Evolutionary conservation across 208 protist genomes (phyloP).

Genomic region (Trypanosoma avium): DNA sequence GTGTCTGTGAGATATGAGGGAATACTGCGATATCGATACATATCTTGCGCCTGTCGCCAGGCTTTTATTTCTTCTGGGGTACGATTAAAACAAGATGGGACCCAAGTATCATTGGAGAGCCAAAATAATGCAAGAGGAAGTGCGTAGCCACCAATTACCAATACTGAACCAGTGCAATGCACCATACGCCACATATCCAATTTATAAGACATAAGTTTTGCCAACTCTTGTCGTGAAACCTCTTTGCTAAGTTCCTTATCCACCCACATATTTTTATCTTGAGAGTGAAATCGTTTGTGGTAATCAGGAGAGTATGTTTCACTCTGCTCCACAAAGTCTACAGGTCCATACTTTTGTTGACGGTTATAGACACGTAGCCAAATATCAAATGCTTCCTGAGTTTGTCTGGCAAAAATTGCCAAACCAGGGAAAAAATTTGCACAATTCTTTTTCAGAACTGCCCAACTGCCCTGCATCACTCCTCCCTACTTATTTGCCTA

Average conservation of each 20-base stretch:
- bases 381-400: slow-evolving; percentile 53
- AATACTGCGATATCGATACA: slow-evolving; percentile 90
- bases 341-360: slow-evolving; percentile 61
- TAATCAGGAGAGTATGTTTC: slow-evolving; percentile 82
- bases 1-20: slow-evolving; percentile 86
- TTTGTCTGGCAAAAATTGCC: slow-evolving; percentile 55
- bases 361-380: slow-evolving; percentile 87
- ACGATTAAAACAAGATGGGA: slow-evolving; percentile 63
- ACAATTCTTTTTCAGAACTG: slow-evolving; percentile 80
- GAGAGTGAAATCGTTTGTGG: slow-evolving; percentile 83
- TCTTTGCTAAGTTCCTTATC: slow-evolving; percentile 86
- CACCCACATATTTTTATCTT: slow-evolving; percentile 92
- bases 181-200: slow-evolving; percentile 83
- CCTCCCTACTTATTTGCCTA: not conserved
- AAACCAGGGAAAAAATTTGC: slow-evolving; percentile 70
- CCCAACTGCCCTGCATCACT: slow-evolving; percentile 82
- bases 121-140: slow-evolving; percentile 76
- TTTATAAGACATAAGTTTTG: slow-evolving; percentile 83
- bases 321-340: slow-evolving; percentile 75
- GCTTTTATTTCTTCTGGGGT: slow-evolving; percentile 70
- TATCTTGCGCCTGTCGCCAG: slow-evolving; percentile 85
- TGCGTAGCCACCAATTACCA: slow-evolving; percentile 82
- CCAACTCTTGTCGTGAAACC: slow-evolving; percentile 83
- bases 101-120: slow-evolving; percentile 88
- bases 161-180: slow-evolving; percentile 45